Evolutionary conservation across 768 basidiomycete species (phyloP), one percentile per base, ranked within the genome.

Genomic region (Serendipita vermifera): DNA sequence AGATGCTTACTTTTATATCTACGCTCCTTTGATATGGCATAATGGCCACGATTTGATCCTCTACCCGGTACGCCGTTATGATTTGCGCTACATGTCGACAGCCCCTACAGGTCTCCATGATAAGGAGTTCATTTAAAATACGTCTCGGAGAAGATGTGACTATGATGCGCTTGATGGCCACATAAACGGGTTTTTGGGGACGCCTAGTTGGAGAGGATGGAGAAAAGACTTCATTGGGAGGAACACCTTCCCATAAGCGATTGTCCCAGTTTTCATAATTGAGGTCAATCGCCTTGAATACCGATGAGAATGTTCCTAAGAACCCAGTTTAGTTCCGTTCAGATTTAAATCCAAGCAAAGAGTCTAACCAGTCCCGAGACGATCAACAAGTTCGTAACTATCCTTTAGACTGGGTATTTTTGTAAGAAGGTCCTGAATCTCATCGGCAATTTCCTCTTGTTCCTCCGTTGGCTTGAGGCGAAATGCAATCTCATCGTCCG

Each of bases 161-260:
- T 66, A 98, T 90, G 67, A 99, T 97, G 59, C 93, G 80, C 72
- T 99, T 98, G 65, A 99, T 72, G 0, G 96, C 96, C 36, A 98
- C 92, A 63, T 84, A 91, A 3, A 83, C 79, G 31, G 61, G n/a
- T 60, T 81, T 81, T 29, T 69, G 69, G 9, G 68, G 74, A 26
- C 60, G 61, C 0, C n/a, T n/a, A n/a, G n/a, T n/a, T n/a, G n/a
- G n/a, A n/a, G n/a, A n/a, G 14, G 13, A 22, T 7, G 54, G 31
- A 15, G 24, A 54, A n/a, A 56, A 17, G 32, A 7, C 51, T 15
- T 14, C 7, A 9, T 43, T 69, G 1, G 79, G 77, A 62, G 85
- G 84, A 41, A 71, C 67, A 0, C 83, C 83, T 31, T 79, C 79
- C 87, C 87, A 90, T 11, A 79, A 73, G 3, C 67, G 61, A 62